Base-by-base conservation (phyloP, 306 rosid species). In the Begonia fuchsioides region DNA sequence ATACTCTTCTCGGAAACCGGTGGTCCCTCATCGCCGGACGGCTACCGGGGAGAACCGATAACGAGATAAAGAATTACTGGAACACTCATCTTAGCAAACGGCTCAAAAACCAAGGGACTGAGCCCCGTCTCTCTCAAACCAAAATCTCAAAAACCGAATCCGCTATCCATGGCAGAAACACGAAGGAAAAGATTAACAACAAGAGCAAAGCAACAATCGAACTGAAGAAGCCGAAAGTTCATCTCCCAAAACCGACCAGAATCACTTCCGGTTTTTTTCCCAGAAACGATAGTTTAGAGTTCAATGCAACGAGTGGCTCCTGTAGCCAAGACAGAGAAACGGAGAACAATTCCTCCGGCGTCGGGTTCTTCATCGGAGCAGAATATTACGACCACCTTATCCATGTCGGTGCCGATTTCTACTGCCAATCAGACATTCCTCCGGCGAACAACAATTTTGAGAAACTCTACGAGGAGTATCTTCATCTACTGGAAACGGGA, bases 21-120 rank as follows among this genome's bases (percentile, higher is more conserved):
- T 81, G 95, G 95, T 81, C 93, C 16, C 82, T 81, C 38, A 81
- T 85, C 35, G 95, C 95, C 0, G 86, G 95, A 15, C 66, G 95
- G 41, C 66, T 80, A 17, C 94, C 94, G 0, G 92, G 92, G 1
- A 53, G 94, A 61, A 84, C 92, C 0, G 94, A 80, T 19, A 80
- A 84, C 14, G 94, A 83, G 60, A 83, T 83, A 55, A 83, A 83
- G 51, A 83, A 80, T 10, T 77, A 80, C n/a, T 80, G 94, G 90
- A 84, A 84, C n/a, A 70, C n/a, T n/a, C n/a, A n/a, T n/a, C n/a
- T n/a, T n/a, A n/a, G n/a, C n/a, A n/a, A n/a, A n/a, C n/a, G n/a
- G n/a, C n/a, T n/a, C n/a, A n/a, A n/a, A n/a, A n/a, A n/a, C n/a
- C n/a, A n/a, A n/a, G n/a, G n/a, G n/a, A 84, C 12, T 74, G 76